Evolutionary conservation across 208 protist genomes (phyloP), one percentile per base, ranked within the genome.

Genomic region (Acanthamoeba quina): DNA sequence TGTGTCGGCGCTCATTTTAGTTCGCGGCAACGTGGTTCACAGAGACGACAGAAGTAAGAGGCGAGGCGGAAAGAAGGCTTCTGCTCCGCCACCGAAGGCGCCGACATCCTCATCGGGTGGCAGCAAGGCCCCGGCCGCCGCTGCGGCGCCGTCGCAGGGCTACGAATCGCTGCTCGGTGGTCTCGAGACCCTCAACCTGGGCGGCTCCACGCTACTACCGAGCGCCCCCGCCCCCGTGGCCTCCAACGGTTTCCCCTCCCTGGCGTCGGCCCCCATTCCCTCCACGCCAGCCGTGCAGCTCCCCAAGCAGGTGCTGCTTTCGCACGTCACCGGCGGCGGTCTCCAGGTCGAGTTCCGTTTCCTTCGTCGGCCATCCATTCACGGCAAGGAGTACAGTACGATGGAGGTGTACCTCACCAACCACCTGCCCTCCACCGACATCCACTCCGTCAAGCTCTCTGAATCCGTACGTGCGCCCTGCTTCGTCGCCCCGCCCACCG

Each of bases 261-360:
- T 9, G 29, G 64, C 64, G 29, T 29, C 64, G 9, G 29, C 76
- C 10, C 7, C 41, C 3, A n/a, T 52, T 11, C 31, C 74, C 49
- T 85, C 41, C 11, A 11, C 47, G 83, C 26, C 44, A 0, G 41
- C 37, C 6, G 19, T n/a, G 19, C 37, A 49, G 60, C n/a, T 66
- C 10, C 52, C 44, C 44, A 90, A 90, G 44, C 60, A 44, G 15
- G 83, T 90, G 60, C 60, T 90, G 6, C 34, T 90, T 11, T 54
- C 37, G 37, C 83, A 90, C 83, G 44, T 90, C 29, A 34, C 29
- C 60, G 86, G 86, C 29, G 52, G 62, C n/a, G 62, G 86, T 31
- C 66, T 92, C 17, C 47, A 76, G 86, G 34, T 76, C 41, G 86
- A 92, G 86, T 70, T 31, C 52, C 47, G 47, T n/a, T 92, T 92